Conservation (phyloP, 176 grass and related monocot genomes). For the Puya raimondii region DNA sequence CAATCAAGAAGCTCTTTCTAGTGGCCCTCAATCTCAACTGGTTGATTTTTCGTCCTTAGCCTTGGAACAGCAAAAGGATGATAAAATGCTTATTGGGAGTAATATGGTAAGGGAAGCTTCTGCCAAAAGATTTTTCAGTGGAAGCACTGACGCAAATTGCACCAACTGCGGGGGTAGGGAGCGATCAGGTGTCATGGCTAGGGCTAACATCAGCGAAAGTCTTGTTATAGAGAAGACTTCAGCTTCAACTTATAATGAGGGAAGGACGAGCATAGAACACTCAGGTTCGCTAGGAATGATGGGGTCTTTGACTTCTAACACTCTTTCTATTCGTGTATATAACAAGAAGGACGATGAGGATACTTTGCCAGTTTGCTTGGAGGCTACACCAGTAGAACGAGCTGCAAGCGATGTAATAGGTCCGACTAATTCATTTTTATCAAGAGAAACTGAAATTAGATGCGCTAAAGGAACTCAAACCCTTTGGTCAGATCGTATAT, state of each 20-base stretch:
- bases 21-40: slow-evolving; percentile 32
- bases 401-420: slow-evolving; percentile 58
- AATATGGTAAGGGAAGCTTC: slow-evolving; percentile 50
- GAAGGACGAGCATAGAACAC: slow-evolving; percentile 49
- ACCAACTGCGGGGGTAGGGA: slow-evolving; percentile 51
- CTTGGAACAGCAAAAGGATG: slow-evolving; percentile 19
- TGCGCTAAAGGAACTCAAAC: slow-evolving; percentile 57
- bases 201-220: slow-evolving; percentile 63
- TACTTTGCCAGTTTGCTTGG: slow-evolving; percentile 46
- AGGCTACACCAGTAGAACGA: slow-evolving; percentile 67
- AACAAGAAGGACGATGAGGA: slow-evolving; percentile 49
- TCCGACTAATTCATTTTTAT: slow-evolving; percentile 39
- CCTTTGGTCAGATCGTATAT: slow-evolving; percentile 86
- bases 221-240: slow-evolving; percentile 78
- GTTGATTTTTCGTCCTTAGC: slow-evolving; percentile 50
- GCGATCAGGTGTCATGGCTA: slow-evolving; percentile 66
- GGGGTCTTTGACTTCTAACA: slow-evolving; percentile 20
- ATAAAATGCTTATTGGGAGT: slow-evolving; percentile 33
- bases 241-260: slow-evolving; percentile 26
- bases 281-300: slow-evolving; percentile 36
- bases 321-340: slow-evolving; percentile 45
- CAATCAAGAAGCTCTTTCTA: slow-evolving; percentile 60
- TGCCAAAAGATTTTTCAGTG: slow-evolving; percentile 13
- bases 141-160: slow-evolving; percentile 28
- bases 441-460: slow-evolving; percentile 72